phyloP scores from a whole-genome alignment of 2,329 filamentous ascomycete genomes.

The Gnomoniopsis smithogilvyi region DNA sequence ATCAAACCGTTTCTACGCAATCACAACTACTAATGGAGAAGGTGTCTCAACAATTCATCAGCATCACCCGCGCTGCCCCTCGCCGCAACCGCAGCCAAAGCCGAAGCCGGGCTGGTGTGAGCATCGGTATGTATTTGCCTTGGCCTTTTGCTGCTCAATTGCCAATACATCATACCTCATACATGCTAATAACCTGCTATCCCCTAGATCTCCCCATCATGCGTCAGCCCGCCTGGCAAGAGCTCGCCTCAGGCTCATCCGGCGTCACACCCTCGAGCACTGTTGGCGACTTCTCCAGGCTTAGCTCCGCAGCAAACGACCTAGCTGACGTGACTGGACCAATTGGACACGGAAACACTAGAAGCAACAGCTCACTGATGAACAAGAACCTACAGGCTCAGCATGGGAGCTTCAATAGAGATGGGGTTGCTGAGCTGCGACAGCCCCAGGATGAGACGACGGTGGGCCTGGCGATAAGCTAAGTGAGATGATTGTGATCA shows the following conservation, averaged over 20 bases:
- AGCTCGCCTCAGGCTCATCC: conserved; percentile 5
- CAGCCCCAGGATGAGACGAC: neutral
- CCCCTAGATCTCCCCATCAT: conserved; percentile 12
- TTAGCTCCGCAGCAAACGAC: neutral
- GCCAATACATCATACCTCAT: too few relatives aligned
- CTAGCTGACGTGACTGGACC: neutral
- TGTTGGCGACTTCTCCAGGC: neutral
- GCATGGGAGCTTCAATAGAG: too few relatives aligned
- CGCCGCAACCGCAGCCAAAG: neutral
- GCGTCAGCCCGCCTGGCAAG: conserved; percentile 7
- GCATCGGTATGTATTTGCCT: too few relatives aligned
- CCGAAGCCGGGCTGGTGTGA: neutral
- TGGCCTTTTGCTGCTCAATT: too few relatives aligned
- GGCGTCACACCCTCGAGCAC: neutral
- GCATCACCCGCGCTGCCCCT: neutral
- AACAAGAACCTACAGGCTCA: too few relatives aligned
- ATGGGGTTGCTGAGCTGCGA: neutral
- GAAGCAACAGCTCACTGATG: too few relatives aligned
- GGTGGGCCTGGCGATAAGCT: neutral
- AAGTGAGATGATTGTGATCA: too few relatives aligned
- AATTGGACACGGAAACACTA: too few relatives aligned
- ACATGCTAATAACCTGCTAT: neutral
- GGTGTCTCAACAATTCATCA: neutral
- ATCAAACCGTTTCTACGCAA: neutral
- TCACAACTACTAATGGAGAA: neutral